Percentiles rank a stretch among this genome's conserved stretches.
phyloP scores from a whole-genome alignment of 2,329 filamentous ascomycete species.

The Penicillium sp. region DNA sequence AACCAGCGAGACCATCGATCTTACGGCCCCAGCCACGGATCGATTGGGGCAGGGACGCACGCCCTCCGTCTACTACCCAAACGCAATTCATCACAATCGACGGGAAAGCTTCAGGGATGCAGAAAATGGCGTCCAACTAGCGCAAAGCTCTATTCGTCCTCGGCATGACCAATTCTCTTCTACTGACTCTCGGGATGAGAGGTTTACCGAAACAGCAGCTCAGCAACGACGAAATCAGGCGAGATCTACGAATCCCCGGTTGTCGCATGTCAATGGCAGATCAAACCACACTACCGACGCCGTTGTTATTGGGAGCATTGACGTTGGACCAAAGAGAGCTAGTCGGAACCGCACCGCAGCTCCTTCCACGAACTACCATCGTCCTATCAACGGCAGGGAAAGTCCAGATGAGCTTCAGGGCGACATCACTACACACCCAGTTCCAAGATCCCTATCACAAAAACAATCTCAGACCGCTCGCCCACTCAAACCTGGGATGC shows the following conservation, averaged over 20 bases:
- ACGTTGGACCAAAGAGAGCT: background rate
- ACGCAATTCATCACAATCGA: background rate
- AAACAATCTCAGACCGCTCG: constrained; percentile 2
- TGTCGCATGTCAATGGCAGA: background rate
- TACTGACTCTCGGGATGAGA: constrained; percentile 18
- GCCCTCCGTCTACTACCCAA: background rate
- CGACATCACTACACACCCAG: constrained; percentile 28
- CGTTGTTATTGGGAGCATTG: background rate
- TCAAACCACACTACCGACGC: background rate
- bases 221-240: constrained; percentile 19
- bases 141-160: background rate
- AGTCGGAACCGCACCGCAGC: background rate
- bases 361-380: constrained; percentile 3
- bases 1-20: background rate
- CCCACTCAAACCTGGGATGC: background rate
- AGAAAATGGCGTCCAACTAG: constrained; percentile 15
- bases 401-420: constrained; percentile 43
- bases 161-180: constrained; percentile 1
- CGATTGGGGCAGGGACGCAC: background rate
- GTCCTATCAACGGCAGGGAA: constrained; percentile 22
- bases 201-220: constrained; percentile 23
- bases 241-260: background rate
- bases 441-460: constrained; percentile 10
- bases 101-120: constrained; percentile 20
- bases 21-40: background rate